These are phyloP conservation scores for Gamsiella multidivaricata DNA, from an alignment of 192 early-diverging fungal genomes.

Conservation along the genomic window DNA sequence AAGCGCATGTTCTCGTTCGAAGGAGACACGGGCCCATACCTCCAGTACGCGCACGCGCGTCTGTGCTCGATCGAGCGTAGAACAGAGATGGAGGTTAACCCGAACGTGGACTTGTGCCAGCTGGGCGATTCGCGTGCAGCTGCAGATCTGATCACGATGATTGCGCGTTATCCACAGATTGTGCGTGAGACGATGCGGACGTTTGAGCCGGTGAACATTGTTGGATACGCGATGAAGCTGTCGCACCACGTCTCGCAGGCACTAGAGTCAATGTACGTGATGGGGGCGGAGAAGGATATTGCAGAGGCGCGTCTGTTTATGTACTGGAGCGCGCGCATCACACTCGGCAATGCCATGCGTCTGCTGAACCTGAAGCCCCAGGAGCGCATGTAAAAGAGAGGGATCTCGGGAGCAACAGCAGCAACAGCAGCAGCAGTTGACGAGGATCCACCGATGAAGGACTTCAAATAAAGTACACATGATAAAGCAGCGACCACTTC, in stretches of 20 bases:
- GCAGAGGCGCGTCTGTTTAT: slow-evolving; percentile 90
- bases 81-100: slow-evolving; percentile 68
- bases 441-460: too few relatives aligned
- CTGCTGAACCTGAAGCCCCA: slow-evolving; percentile 86
- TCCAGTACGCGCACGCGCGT: slow-evolving; percentile 99
- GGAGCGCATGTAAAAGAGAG: slow-evolving; percentile 86
- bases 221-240: slow-evolving; percentile 87
- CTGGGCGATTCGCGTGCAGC: slow-evolving; percentile 76
- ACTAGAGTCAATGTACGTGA: slow-evolving; percentile 82
- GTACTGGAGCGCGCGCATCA: slow-evolving; percentile 85
- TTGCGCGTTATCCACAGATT: slow-evolving; percentile 90
- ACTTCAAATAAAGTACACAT: too few relatives aligned
- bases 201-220: slow-evolving; percentile 88
- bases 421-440: too few relatives aligned
- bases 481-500: too few relatives aligned
- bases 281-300: slow-evolving; percentile 73
- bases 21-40: slow-evolving; percentile 99
- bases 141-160: slow-evolving; percentile 74
- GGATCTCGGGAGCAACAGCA: too few relatives aligned
- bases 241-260: slow-evolving; percentile 83
- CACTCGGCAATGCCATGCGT: slow-evolving; percentile 87
- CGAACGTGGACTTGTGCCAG: slow-evolving; percentile 72
- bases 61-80: slow-evolving; percentile 95
- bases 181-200: slow-evolving; percentile 70
- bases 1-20: slow-evolving; percentile 94